Base-by-base conservation (phyloP, 495 filamentous ascomycete genomes). In the Friedmanniomyces endolithicus region DNA sequence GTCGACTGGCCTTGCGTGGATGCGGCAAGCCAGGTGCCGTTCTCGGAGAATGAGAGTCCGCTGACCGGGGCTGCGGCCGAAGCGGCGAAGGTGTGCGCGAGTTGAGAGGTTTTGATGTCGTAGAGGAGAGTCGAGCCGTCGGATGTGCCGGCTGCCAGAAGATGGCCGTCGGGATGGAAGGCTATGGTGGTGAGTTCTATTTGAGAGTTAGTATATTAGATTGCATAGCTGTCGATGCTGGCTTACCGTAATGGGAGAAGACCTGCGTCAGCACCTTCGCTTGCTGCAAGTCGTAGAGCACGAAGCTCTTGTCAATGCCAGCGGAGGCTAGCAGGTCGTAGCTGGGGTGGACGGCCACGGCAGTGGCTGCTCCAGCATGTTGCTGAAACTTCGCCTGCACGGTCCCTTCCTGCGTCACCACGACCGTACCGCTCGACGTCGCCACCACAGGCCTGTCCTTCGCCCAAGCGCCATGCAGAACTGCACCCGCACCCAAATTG, bases 161-260 rank as follows among this genome's bases (percentile, higher is more conserved):
- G 76, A 62, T 95, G 86, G 31, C 92, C 92, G 69, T 98, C 92
- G 7, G 94, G 92, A 68, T 98, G 92, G 75, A 97, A 96, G 40
- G 82, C 77, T 53, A 82, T 85, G 44, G 84, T 77, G 8, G 86
- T 82, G 20, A 96, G 71, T 57, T 80, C 90, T 92, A 59, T 14
- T 58, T 17, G n/a, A 37, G 20, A 19, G 63, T 79, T 65, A 78
- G 71, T 47, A 39, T 37, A 53, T 57, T 7, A 17, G 6, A 14
- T 34, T 9, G 22, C 14, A 3, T 44, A 7, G 19, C 12, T 25
- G 16, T 44, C 12, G 40, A 19, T 11, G 22, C 12, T 44, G 23
- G 72, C 87, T 67, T 83, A 94, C 90, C 78, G 56, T 84, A 76
- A 66, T 94, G 84, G 23, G 81, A 87, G 64, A 84, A 92, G 39